Base-by-base conservation (phyloP, 139 green algal genomes). In the Picochlorum costavermella region DNA sequence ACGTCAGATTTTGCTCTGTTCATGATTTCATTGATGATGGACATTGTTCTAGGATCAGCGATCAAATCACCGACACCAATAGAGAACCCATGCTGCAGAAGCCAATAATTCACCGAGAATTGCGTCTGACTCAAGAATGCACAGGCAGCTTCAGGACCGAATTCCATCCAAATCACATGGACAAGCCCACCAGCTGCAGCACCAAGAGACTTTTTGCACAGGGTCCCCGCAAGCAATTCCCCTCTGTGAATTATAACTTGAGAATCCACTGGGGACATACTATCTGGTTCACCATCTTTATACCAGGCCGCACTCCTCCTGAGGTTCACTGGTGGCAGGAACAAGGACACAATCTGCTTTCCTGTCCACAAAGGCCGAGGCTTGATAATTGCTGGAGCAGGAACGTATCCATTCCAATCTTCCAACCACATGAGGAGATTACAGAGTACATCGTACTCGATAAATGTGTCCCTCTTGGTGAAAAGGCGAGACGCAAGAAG, bases 21-120 rank as follows among this genome's bases (percentile, higher is more conserved):
- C 70, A 98, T 97, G 67, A 91, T 94, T 23, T 89, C 74, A 64
- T 90, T 94, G 75, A 99, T 98, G 61, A 78, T 85, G 5, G 67
- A 60, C 86, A 96, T 97, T 43, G 93, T 99, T 36, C 63, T 61
- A 10, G 72, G 73, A 70, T 98, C 92, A 2, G 94, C 92, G 23
- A 99, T 92, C 3, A 91, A 94, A 78, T 99, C 94, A 5, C 85
- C 92, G 68, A 99, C 97, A 33, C 94, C 94, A 56, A 98, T 96
- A 69, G 69, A 88, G 86, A 98, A 96, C 71, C 93, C 85, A 56
- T 88, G 81, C 75, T 87, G 82, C 67, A 98, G 76, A 64, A 99
- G 83, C 94, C 94, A 99, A 76, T 96, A 77, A 80, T 97, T 98
- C 64, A 95, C 80, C 0, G 88, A 82, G 69, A 81, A 88, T 83